These are phyloP conservation scores for Vigna reflexopilosa DNA, from an alignment of 306 rosid species.

Conservation along the genomic window DNA sequence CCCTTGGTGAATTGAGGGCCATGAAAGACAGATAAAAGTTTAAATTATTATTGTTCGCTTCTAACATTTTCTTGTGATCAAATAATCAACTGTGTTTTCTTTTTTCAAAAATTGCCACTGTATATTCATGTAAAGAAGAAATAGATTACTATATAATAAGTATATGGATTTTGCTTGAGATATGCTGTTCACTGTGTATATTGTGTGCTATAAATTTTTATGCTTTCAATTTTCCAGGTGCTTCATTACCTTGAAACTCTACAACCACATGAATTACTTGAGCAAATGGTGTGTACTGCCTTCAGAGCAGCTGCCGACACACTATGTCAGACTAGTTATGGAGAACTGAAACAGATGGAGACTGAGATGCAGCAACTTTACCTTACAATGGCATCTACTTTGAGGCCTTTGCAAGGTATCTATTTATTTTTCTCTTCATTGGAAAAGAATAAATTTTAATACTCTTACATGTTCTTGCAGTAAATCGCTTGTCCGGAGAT, in stretches of 20 bases:
- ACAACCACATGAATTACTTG: constrained; percentile 83
- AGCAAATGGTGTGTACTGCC: constrained; percentile 91
- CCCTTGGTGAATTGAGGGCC: constrained; percentile 14
- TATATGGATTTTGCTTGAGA: constrained; percentile 39
- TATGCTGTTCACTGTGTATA: constrained; percentile 27
- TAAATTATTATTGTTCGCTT: constrained; percentile 27
- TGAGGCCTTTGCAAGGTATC: constrained; percentile 83
- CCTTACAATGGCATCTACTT: constrained; percentile 66
- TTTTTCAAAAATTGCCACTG: constrained; percentile 8
- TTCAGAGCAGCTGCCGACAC: constrained; percentile 87
- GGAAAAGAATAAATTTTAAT: constrained; percentile 30
- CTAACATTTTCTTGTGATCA: constrained; percentile 30
- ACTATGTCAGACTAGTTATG: constrained; percentile 74
- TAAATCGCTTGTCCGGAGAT: constrained; percentile 65
- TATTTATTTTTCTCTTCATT: constrained; percentile 20
- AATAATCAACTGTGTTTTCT: constrained; percentile 37
- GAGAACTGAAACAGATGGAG: constrained; percentile 78
- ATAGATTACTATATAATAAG: background rate
- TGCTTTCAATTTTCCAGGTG: constrained; percentile 58
- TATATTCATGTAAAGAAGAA: constrained; percentile 21
- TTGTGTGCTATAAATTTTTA: constrained; percentile 27
- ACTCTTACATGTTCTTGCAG: constrained; percentile 58
- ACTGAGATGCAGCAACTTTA: constrained; percentile 83
- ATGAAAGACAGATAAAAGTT: constrained; percentile 15
- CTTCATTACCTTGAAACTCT: constrained; percentile 95